These are phyloP conservation scores for Postia placenta DNA, from an alignment of 768 basidiomycete species.

Conservation along the genomic window DNA sequence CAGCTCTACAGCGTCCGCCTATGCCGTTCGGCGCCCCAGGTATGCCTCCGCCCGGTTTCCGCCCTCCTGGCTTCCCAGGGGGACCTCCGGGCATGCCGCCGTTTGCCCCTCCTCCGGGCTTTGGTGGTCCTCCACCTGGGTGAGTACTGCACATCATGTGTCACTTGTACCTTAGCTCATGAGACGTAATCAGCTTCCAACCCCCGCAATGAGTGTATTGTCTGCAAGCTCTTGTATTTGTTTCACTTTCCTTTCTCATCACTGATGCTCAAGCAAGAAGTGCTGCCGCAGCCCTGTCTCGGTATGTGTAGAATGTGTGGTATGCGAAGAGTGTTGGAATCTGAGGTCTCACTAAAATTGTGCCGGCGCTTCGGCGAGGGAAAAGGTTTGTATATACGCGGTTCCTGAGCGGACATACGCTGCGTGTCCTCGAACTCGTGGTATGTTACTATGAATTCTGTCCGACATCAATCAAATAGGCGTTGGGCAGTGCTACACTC, in stretches of 20 bases:
- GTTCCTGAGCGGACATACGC: not conserved
- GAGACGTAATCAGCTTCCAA: conserved; percentile 39
- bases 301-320: not conserved
- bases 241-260: conserved; percentile 9
- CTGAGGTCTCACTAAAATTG: not conserved
- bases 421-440: not conserved
- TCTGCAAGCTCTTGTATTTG: conserved; percentile 13
- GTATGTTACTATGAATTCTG: not conserved
- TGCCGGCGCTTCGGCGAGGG: not conserved
- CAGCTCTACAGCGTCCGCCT: conserved; percentile 60
- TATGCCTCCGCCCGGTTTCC: conserved; percentile 85
- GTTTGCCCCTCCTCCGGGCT: conserved; percentile 77
- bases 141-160: no score
- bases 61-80: conserved; percentile 72
- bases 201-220: conserved; percentile 32
- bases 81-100: conserved; percentile 53
- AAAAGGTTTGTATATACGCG: conserved; percentile 1
- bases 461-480: not conserved
- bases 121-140: conserved; percentile 82
- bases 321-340: not conserved
- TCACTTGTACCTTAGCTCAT: no score
- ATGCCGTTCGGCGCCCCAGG: conserved; percentile 61
- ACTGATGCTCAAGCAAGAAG: conserved; percentile 5
- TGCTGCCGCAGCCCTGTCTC: not conserved
- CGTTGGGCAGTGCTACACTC: no score